phyloP scores from a whole-genome alignment of 2,329 filamentous ascomycete species.

The Leptoxyphium fumago region DNA sequence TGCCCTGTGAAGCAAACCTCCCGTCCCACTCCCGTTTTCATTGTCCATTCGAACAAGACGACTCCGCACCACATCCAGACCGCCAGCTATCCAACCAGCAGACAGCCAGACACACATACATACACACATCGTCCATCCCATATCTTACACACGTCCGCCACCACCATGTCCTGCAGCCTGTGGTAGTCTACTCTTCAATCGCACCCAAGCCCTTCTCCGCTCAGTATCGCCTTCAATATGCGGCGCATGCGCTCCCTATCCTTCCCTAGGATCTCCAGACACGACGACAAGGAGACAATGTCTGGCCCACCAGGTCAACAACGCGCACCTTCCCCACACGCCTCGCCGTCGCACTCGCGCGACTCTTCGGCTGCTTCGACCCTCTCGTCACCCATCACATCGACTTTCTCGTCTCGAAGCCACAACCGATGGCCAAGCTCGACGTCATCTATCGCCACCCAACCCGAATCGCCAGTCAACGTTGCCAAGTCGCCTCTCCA shows the following conservation, averaged over 20 bases:
- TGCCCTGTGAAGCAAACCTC: no score
- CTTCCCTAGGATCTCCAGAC: constrained; percentile 9
- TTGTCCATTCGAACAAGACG: no score
- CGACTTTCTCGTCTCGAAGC: constrained; percentile 50
- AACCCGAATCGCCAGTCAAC: constrained; percentile 42
- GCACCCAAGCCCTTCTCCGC: no score
- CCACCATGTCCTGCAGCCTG: no score
- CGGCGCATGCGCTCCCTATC: constrained; percentile 15
- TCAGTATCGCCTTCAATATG: constrained; percentile 11
- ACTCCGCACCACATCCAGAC: no score
- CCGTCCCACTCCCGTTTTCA: no score
- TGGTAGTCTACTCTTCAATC: no score
- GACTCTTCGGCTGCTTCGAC: constrained; percentile 38
- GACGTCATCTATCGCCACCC: constrained; percentile 58
- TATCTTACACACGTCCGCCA: no score
- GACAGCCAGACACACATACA: no score
- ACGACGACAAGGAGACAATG: constrained; percentile 1
- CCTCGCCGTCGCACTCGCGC: constrained; percentile 18
- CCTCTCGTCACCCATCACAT: constrained; percentile 53
- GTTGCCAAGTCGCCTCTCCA: constrained; percentile 54
- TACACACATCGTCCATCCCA: no score
- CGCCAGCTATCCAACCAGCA: no score
- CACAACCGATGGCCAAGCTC: constrained; percentile 59
- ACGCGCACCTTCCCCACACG: constrained; percentile 11
- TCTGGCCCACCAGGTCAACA: not conserved